Conservation (phyloP, 1,139 yeast species). For the Pneumocystis jirovecii region DNA sequence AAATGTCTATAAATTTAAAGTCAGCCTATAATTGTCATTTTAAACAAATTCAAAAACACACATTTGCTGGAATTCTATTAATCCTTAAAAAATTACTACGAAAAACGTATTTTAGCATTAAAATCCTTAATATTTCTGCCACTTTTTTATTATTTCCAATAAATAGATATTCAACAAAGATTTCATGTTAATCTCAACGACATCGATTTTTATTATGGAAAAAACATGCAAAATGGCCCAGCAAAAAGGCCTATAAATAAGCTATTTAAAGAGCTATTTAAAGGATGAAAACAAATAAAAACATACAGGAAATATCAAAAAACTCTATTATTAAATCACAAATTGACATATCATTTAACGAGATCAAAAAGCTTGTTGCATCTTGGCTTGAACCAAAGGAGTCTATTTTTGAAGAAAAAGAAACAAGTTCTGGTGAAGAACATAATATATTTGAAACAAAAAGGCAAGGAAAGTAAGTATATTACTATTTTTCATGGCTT, state of each 20-base stretch:
- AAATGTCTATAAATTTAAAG: not conserved
- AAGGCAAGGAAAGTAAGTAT: not conserved
- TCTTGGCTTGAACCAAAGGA: not conserved
- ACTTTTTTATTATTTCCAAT: not conserved
- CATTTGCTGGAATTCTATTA: not conserved
- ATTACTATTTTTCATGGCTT: not conserved
- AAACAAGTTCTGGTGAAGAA: not conserved
- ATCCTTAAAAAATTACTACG: not conserved
- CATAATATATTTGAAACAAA: not conserved
- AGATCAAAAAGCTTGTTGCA: not conserved
- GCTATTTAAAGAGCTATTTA: not conserved
- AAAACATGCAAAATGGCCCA: not conserved
- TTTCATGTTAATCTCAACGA: not conserved
- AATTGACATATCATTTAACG: not conserved
- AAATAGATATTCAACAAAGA: not conserved
- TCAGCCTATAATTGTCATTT: slow-evolving; percentile 3
- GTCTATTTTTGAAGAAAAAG: not conserved
- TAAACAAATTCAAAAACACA: not conserved
- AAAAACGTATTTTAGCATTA: not conserved
- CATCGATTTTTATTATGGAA: not conserved
- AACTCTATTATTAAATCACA: not conserved
- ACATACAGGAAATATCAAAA: not conserved
- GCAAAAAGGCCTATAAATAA: not conserved
- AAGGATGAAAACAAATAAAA: not conserved
- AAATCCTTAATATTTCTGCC: not conserved